These are phyloP conservation scores for Beauveria pseudobassiana DNA, from an alignment of 2,329 filamentous ascomycete genomes.

Conservation along the genomic window DNA sequence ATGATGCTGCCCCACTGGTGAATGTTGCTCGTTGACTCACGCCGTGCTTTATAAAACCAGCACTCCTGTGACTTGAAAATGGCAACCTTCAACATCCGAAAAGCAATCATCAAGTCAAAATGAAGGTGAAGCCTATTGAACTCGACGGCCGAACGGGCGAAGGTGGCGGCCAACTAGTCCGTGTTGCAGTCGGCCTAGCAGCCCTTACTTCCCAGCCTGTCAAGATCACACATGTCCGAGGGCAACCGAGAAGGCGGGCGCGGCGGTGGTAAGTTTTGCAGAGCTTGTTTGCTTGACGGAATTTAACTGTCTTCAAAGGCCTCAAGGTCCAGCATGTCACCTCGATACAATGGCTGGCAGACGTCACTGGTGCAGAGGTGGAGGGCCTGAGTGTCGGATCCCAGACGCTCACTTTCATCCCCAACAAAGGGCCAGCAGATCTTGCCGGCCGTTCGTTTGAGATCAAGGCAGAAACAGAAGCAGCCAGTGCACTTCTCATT, in stretches of 20 bases:
- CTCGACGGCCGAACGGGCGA: conserved; percentile 52
- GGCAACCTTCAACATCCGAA: not conserved
- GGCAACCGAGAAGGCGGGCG: conserved; percentile 38
- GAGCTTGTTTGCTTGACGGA: not conserved
- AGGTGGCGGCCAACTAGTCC: conserved; percentile 54
- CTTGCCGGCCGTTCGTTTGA: conserved; percentile 36
- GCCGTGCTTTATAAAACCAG: not conserved
- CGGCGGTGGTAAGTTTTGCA: conserved; percentile 21
- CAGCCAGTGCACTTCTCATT: conserved; percentile 49
- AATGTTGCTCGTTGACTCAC: conserved; percentile 5
- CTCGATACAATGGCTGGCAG: conserved; percentile 45
- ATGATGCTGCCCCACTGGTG: not conserved
- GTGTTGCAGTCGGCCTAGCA: conserved; percentile 48
- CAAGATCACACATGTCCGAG: conserved; percentile 46
- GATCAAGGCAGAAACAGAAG: conserved; percentile 41
- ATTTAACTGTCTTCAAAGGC: conserved; percentile 29
- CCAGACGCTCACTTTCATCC: conserved; percentile 40
- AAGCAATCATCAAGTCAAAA: not conserved
- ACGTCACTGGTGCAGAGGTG: conserved; percentile 42
- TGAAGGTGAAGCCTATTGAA: conserved; percentile 30
- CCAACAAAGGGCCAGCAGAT: conserved; percentile 31
- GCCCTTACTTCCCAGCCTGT: conserved; percentile 48
- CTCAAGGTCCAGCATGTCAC: conserved; percentile 55
- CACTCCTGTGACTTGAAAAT: not conserved
- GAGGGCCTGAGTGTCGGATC: conserved; percentile 45